These are phyloP conservation scores for Anisodus acutangulus DNA, from an alignment of 257 asterid species.

Conservation along the genomic window DNA sequence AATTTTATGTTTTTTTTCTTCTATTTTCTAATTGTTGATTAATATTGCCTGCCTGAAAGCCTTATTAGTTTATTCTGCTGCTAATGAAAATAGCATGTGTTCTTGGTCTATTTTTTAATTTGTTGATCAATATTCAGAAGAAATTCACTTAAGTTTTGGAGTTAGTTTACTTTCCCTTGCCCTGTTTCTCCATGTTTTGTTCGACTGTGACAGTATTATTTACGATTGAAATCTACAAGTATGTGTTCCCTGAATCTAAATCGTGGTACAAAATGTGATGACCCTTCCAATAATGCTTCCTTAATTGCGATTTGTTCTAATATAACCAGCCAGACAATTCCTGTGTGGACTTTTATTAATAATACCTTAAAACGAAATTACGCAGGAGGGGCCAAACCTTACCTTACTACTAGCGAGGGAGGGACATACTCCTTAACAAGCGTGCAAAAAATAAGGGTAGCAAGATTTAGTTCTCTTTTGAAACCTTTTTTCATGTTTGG, in stretches of 20 bases:
- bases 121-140: background rate
- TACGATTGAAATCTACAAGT: conserved; percentile 2
- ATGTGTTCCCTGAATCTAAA: background rate
- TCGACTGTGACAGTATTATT: background rate
- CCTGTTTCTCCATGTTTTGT: conserved; percentile 4
- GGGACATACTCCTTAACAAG: too few species aligned
- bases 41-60: background rate
- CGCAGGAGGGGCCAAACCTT: background rate
- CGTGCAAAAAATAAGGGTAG: background rate
- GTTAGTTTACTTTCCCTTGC: background rate
- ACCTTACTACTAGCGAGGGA: background rate
- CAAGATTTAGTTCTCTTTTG: background rate
- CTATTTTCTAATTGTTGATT: background rate
- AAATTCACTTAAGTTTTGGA: background rate
- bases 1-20: background rate
- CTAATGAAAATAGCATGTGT: background rate
- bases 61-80: background rate
- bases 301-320: background rate
- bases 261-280: background rate
- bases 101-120: too few species aligned
- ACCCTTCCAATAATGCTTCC: background rate
- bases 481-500: background rate
- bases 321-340: background rate
- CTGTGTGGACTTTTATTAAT: background rate
- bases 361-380: background rate